phyloP scores from a whole-genome alignment of 177 flowering plant species.

The Tripterygium wilfordii region DNA sequence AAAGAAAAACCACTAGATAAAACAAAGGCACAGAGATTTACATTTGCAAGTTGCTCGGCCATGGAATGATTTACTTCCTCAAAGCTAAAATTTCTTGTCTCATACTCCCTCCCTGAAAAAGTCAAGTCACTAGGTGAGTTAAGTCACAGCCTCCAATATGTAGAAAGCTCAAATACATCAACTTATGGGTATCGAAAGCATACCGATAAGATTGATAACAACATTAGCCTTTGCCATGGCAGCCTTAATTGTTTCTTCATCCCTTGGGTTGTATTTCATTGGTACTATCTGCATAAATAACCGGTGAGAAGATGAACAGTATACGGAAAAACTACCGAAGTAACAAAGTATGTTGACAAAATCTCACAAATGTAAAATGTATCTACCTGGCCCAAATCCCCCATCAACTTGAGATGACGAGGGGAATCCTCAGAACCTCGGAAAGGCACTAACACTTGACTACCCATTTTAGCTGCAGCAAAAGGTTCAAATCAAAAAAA shows the following conservation, averaged over 20 bases:
- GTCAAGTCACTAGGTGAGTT: neutral
- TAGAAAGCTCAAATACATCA: no score
- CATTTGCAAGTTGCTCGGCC: constrained; percentile 85
- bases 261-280: constrained; percentile 92
- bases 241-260: constrained; percentile 89
- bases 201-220: constrained; percentile 94
- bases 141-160: constrained; percentile 3
- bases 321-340: neutral
- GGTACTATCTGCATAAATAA: constrained; percentile 73
- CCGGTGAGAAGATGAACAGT: neutral
- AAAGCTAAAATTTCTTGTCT: constrained; percentile 88
- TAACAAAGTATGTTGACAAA: neutral
- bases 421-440: constrained; percentile 91
- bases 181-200: no score
- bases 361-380: neutral
- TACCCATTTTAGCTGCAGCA: constrained; percentile 86
- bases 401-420: constrained; percentile 98
- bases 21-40: constrained; percentile 21
- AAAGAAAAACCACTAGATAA: neutral
- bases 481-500: neutral
- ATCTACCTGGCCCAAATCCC: constrained; percentile 97
- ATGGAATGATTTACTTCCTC: constrained; percentile 85
- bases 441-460: constrained; percentile 94
- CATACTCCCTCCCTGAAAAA: constrained; percentile 81
- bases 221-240: constrained; percentile 99